Percentiles rank a stretch among this genome's conserved stretches.
Conservation (phyloP, 306 rosid genomes). For the Fragaria vesca region DNA sequence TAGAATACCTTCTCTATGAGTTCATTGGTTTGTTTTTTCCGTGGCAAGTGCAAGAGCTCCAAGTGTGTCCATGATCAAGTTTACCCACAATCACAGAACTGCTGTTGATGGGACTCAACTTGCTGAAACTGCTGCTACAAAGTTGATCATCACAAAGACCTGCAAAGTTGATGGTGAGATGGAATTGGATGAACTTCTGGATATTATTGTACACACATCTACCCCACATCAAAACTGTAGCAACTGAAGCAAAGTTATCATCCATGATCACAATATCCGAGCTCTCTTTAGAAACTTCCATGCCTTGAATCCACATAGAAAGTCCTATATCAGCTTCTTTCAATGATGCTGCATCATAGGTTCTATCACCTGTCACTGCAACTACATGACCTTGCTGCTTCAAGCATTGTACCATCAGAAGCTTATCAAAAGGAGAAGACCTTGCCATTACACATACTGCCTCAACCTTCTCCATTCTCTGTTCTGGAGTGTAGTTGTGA, state of each 20-base stretch:
- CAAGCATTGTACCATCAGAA: slow-evolving; percentile 34
- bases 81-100: slow-evolving; percentile 36
- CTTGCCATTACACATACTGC: slow-evolving; percentile 39
- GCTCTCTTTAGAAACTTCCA: slow-evolving; percentile 31
- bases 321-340: slow-evolving; percentile 39
- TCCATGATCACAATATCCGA: slow-evolving; percentile 35
- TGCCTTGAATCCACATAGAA: slow-evolving; percentile 41
- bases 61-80: slow-evolving; percentile 38
- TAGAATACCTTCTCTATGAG: slow-evolving; percentile 28
- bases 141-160: slow-evolving; percentile 31
- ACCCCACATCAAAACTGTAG: neutral
- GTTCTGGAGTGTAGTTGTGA: slow-evolving; percentile 27
- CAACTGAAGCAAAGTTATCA: slow-evolving; percentile 35
- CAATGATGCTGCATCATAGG: slow-evolving; percentile 31
- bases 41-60: slow-evolving; percentile 42
- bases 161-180: slow-evolving; percentile 31
- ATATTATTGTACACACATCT: slow-evolving; percentile 7
- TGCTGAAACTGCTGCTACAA: slow-evolving; percentile 33
- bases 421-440: slow-evolving; percentile 34
- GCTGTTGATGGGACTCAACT: slow-evolving; percentile 35
- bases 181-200: slow-evolving; percentile 40
- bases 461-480: slow-evolving; percentile 30
- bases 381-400: slow-evolving; percentile 41
- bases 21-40: slow-evolving; percentile 27
- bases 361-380: slow-evolving; percentile 39